These are phyloP conservation scores for Sarcodon sp. DNA, from an alignment of 768 basidiomycete genomes.

Conservation along the genomic window DNA sequence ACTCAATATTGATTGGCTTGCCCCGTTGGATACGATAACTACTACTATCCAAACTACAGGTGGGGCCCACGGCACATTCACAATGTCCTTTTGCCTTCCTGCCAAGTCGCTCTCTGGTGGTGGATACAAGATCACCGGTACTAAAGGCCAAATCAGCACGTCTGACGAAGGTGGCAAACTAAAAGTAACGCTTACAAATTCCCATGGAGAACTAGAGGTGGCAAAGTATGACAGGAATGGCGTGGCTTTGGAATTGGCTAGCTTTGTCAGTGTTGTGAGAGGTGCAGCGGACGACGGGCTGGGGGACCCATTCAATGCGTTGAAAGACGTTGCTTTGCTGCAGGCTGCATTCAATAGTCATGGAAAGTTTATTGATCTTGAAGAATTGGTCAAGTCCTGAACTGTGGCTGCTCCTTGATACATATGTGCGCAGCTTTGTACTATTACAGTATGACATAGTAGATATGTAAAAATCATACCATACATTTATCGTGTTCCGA, in stretches of 20 bases:
- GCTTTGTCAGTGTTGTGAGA: constrained; percentile 44
- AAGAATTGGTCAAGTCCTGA: constrained; percentile 15
- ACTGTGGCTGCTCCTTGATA: neutral
- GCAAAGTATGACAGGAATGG: constrained; percentile 38
- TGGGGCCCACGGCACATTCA: constrained; percentile 45
- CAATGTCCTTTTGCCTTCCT: constrained; percentile 53
- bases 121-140: constrained; percentile 43
- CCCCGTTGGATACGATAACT: constrained; percentile 72
- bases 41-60: constrained; percentile 31
- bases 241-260: constrained; percentile 40
- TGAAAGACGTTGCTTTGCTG: constrained; percentile 70
- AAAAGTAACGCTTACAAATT: constrained; percentile 6
- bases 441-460: neutral
- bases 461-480: neutral
- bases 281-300: constrained; percentile 35
- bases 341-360: constrained; percentile 62
- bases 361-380: constrained; percentile 47
- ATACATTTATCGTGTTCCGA: too few relatives aligned
- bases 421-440: neutral
- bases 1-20: constrained; percentile 57
- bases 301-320: constrained; percentile 48
- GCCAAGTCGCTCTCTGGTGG: constrained; percentile 21
- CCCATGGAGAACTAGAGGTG: constrained; percentile 16
- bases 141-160: constrained; percentile 45
- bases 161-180: constrained; percentile 12